Evolutionary conservation across 768 basidiomycete genomes (phyloP), one percentile per base, ranked within the genome.

Genomic region (Leucosporidium yakuticum): DNA sequence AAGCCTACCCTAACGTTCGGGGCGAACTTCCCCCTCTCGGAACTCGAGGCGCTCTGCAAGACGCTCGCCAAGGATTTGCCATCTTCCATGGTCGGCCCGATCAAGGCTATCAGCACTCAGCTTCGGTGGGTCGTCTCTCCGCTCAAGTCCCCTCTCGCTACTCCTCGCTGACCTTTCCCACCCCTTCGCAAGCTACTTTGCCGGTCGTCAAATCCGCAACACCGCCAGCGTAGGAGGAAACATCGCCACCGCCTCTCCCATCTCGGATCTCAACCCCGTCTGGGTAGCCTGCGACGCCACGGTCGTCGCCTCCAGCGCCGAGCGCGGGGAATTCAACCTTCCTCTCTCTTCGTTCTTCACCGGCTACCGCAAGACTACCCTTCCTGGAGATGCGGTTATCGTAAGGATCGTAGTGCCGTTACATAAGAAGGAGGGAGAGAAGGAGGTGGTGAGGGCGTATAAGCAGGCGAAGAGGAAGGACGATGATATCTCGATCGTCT

Each of bases 401-500:
- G 64, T 66, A 25, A 49, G 54, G 31, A 63, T 76, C 34, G 62
- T 69, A 19, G 69, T 76, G 2, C 76, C 76, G 5, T 60, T 74
- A 4, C 50, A 32, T 53, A 8, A 58, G 21, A 4, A 53, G 23
- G 55, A 25, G 11, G 74, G 56, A 21, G 58, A 64, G 29, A 36
- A 53, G 17, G 53, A 63, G 34, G 49, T 74, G 20, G 64, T 76
- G 17, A 56, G 70, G 29, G 76, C 76, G 11, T 76, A 73, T 73
- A 76, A 76, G 67, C 76, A 76, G 63, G 65, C 74, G 31, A 75
- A 73, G 64, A 20, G 76, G 20, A 69, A 62, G 56, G 76, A 76
- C 68, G 76, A 76, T 60, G 76, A 76, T 53, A 76, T 76, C 29
- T 69, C 74, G 15, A 75, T 75, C 61, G 76, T 76, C 7, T 75